Evolutionary conservation across 805 yeast species (phyloP).

Genomic region (Candida ovalis): DNA sequence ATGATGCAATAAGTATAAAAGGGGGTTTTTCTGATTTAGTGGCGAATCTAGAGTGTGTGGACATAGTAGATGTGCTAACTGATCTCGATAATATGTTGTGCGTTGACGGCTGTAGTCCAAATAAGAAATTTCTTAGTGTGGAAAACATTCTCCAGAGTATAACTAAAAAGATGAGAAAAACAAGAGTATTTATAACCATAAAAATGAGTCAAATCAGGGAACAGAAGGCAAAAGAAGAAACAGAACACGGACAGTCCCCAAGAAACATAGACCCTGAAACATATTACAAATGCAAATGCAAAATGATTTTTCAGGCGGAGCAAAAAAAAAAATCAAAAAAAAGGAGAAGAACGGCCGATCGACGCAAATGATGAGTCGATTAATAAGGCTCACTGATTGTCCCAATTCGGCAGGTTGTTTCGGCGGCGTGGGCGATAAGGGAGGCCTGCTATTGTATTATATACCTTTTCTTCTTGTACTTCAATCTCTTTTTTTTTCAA

Average conservation of each 20-base stretch:
- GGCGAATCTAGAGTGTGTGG: conserved; percentile 10
- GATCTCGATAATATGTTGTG: neutral
- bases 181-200: neutral
- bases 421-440: neutral
- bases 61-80: neutral
- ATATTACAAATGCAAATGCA: neutral
- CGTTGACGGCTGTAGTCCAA: neutral
- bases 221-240: neutral
- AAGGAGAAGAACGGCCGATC: neutral
- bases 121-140: neutral
- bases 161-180: neutral
- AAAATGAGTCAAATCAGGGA: neutral
- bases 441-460: no score
- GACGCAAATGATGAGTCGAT: neutral
- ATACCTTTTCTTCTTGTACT: no score
- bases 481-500: neutral
- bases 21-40: conserved; percentile 19
- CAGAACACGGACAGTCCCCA: neutral
- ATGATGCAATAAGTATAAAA: conserved; percentile 40
- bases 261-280: neutral
- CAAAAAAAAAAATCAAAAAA: no score
- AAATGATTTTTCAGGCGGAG: neutral
- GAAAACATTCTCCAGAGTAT: neutral
- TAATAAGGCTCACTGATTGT: neutral
- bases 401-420: neutral